Conservation (phyloP, 768 basidiomycete genomes). For the Leccinum subtestaceum region DNA sequence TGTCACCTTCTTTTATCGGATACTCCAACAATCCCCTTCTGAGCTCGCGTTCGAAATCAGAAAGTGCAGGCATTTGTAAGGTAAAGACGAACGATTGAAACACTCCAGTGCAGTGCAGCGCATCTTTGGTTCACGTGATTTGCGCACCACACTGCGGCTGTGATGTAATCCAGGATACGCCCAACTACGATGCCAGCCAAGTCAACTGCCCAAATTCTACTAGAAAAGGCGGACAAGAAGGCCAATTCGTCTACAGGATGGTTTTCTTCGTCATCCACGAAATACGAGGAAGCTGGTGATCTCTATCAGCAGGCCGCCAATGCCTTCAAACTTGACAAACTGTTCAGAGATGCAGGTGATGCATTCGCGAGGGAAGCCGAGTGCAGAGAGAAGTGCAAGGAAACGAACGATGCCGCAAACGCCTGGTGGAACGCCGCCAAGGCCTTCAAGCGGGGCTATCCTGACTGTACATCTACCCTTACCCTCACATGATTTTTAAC, state of each 20-base stretch:
- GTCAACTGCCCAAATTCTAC: constrained; percentile 69
- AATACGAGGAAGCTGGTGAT: constrained; percentile 95
- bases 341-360: constrained; percentile 89
- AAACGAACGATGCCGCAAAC: constrained; percentile 92
- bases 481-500: background rate
- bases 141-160: background rate
- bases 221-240: constrained; percentile 94
- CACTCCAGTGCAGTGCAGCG: background rate
- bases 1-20: constrained; percentile 66
- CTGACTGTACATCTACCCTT: constrained; percentile 61
- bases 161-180: background rate
- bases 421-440: constrained; percentile 99
- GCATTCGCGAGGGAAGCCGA: constrained; percentile 93
- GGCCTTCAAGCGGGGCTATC: constrained; percentile 87
- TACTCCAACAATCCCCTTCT: constrained; percentile 54
- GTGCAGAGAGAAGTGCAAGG: constrained; percentile 84
- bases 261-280: constrained; percentile 82
- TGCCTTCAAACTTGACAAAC: constrained; percentile 87
- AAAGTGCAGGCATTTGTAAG: constrained; percentile 34
- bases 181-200: constrained; percentile 59
- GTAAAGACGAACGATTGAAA: background rate
- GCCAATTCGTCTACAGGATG: constrained; percentile 78
- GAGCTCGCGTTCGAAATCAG: constrained; percentile 41
- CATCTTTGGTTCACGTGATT: constrained; percentile 17
- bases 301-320: constrained; percentile 94